Evolutionary conservation across 139 green algal genomes (phyloP).

Genomic region (Tetradesmus lagerheimii): DNA sequence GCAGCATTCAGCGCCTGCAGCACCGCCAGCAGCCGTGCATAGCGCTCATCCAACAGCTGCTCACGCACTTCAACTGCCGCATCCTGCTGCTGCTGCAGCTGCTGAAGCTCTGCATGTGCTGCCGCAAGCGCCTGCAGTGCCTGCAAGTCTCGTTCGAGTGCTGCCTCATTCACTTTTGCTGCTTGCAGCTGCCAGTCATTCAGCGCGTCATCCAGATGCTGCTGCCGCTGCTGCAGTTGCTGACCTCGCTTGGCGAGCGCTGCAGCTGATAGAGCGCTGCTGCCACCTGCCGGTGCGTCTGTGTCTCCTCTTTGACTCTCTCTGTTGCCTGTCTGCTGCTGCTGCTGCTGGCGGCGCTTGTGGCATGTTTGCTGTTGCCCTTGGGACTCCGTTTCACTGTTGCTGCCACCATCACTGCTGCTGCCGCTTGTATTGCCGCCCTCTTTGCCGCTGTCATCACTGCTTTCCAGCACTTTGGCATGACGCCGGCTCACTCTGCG

Average conservation of each 20-base stretch:
- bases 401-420: neutral
- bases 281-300: neutral
- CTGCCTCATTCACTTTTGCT: slow-evolving; percentile 32
- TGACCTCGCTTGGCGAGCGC: neutral
- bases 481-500: too few species aligned
- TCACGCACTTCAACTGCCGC: slow-evolving; percentile 45
- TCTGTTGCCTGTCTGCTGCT: neutral
- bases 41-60: slow-evolving; percentile 61
- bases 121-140: slow-evolving; percentile 16
- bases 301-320: neutral
- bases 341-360: slow-evolving; percentile 4
- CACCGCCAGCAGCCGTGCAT: slow-evolving; percentile 45
- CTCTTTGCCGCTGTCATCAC: neutral
- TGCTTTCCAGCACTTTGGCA: neutral
- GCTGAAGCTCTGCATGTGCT: neutral
- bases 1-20: slow-evolving; percentile 26
- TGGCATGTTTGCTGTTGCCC: neutral
- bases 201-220: slow-evolving; percentile 26
- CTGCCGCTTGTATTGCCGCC: neutral
- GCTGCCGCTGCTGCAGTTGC: slow-evolving; percentile 32
- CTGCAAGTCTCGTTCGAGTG: slow-evolving; percentile 46
- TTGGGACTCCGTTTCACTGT: neutral
- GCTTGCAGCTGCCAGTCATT: slow-evolving; percentile 27
- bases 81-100: slow-evolving; percentile 40
- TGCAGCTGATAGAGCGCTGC: neutral